Percentiles rank a stretch among this genome's conserved stretches.
phyloP scores from a whole-genome alignment of 2,329 filamentous ascomycete genomes.

The Cyphellophora europaea region DNA sequence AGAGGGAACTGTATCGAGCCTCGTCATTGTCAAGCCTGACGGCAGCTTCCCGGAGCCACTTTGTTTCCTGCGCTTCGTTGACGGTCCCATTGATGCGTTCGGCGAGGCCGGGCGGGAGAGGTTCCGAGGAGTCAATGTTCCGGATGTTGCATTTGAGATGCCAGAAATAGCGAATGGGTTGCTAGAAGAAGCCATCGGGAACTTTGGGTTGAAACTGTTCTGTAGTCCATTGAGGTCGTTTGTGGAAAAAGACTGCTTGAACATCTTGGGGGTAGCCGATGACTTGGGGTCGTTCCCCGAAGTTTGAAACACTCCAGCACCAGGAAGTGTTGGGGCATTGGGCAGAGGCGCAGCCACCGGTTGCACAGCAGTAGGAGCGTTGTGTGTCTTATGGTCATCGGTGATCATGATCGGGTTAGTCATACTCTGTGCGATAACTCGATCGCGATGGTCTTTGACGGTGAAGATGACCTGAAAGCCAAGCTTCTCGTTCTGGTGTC shows the following conservation, averaged over 20 bases:
- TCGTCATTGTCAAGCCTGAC: conserved; percentile 70
- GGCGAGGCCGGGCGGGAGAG: conserved; percentile 69
- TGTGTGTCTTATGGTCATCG: conserved; percentile 89
- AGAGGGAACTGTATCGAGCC: conserved; percentile 51
- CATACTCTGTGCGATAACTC: conserved; percentile 72
- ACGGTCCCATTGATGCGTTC: conserved; percentile 52
- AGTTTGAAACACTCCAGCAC: conserved; percentile 31
- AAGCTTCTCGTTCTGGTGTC: conserved; percentile 86
- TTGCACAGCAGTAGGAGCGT: conserved; percentile 26
- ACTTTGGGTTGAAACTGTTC: conserved; percentile 39
- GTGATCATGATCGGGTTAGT: conserved; percentile 92
- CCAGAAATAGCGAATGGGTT: conserved; percentile 30
- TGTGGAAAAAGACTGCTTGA: conserved; percentile 47
- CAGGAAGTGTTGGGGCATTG: conserved; percentile 30
- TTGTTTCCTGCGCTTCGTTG: conserved; percentile 73
- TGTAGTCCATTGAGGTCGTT: conserved; percentile 55
- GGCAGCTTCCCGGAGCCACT: conserved; percentile 62
- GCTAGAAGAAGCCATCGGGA: conserved; percentile 24
- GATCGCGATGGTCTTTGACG: conserved; percentile 69
- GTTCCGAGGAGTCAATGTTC: conserved; percentile 48
- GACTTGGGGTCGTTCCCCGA: conserved; percentile 6
- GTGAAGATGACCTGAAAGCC: conserved; percentile 94
- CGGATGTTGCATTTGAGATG: conserved; percentile 31
- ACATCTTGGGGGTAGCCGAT: conserved; percentile 22
- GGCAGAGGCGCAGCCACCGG: conserved; percentile 24